Evolutionary conservation across 2,329 filamentous ascomycete genomes (phyloP), one percentile per base, ranked within the genome.

Genomic region (Ilyonectria destructans): DNA sequence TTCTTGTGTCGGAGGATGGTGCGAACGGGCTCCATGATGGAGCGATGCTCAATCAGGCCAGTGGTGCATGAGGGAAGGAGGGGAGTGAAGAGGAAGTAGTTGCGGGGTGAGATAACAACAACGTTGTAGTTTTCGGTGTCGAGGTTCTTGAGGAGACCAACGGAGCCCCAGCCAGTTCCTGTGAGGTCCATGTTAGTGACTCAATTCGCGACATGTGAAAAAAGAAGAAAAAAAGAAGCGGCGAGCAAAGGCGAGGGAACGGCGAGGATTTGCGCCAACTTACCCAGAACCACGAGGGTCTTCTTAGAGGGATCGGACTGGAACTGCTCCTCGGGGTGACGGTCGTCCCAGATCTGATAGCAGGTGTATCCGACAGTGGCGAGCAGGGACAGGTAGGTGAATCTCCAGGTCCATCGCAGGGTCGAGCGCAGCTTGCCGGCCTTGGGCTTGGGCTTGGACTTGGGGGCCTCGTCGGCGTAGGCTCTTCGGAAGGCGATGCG

Each of bases 81-180:
- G 68, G 96, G 96, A 33, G 96, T 99, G 89, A 99, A 99, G 75
- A 99, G 92, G 91, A 99, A 99, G 90, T 97, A 99, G 86, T 99
- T 99, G 81, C 96, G 94, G 62, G 96, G 96, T 57, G 96, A 98
- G 82, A 99, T 94, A 81, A 99, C 95, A 80, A 98, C 84, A 82
- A 98, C 96, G 82, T 99, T 98, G 90, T 98, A 99, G 89, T 98
- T 97, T 83, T 97, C 93, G 69, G 96, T 98, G 80, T 99, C 95
- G 83, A 99, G 93, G 82, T 97, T 98, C 90, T 99, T 99, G 74
- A 99, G 90, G 69, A 99, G 91, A 69, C 96, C 97, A 78, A 99
- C 94, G 49, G 96, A 94, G 76, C 86, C 96, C 96, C 96, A 99
- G 76, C 96, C 96, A 77, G 95, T 97, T 79, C 96, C 96, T 98